Evolutionary conservation across 2,329 filamentous ascomycete genomes (phyloP), one percentile per base, ranked within the genome.

Genomic region (Phyllosticta capitalensis): DNA sequence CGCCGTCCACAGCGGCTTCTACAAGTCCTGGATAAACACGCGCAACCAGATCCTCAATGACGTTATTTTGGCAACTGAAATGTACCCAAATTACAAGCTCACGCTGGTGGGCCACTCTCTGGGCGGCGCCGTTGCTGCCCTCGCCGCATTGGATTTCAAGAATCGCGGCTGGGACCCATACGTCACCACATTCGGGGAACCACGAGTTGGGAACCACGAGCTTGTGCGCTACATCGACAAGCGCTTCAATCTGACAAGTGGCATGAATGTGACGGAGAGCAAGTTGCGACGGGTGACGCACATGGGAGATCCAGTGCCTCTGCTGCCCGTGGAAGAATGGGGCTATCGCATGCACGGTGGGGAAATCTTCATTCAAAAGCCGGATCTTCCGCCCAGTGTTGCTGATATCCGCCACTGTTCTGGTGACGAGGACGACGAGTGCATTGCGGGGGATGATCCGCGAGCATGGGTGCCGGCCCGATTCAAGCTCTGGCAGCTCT

Each of bases 171-270:
- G 87, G 85, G 74, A 86, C 9, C 84, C 92, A 2, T 74, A 80
- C 14, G 84, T 95, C 49, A 97, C 92, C 5, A 97, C 94, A 0
- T 99, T 96, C 72, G 94, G 94, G 9, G 90, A 97, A 73, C 94
- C 94, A 20, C 76, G 80, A 50, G 67, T 85, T 2, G 83, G 83
- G 1, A 86, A 86, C 64, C 67, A 71, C 51, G 75, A 71, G 2
- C 72, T 86, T 50, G 78, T 74, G 14, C 65, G 71, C 5, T 86
- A 82, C 65, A 72, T 85, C n/a, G 77, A 85, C 63, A 64, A 69
- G 5, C 72, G 75, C 3, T 85, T 86, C 69, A 62, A 67, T 9
- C 61, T 71, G 7, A 63, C 62, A 5, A 33, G 62, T 17, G 51
- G 7, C 21, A 45, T 24, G 26, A 50, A 59, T 20, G 55, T 33